Evolutionary conservation across 371 early-diverging fungal genomes (phyloP).

Genomic region (Mucor irregularis): DNA sequence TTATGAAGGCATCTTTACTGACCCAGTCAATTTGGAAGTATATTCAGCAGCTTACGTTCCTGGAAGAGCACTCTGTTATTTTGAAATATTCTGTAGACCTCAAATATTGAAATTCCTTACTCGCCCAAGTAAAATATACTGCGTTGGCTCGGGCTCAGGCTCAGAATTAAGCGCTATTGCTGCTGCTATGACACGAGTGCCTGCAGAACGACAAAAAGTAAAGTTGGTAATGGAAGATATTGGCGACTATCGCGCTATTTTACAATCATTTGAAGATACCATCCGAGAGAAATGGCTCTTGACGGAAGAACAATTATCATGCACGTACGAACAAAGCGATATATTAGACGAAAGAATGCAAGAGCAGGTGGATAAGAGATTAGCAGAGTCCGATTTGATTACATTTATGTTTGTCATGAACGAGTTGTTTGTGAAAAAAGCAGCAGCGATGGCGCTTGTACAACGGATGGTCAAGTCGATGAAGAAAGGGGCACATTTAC

Average conservation of each 20-base stretch:
- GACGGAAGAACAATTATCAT: constrained; percentile 29
- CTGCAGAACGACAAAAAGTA: constrained; percentile 48
- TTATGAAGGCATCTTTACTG: constrained; percentile 82
- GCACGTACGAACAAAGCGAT: constrained; percentile 44
- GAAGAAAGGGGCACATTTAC: constrained; percentile 68
- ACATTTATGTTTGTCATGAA: constrained; percentile 92
- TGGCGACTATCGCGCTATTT: constrained; percentile 60
- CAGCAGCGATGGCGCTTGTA: constrained; percentile 73
- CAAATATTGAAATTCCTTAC: constrained; percentile 53
- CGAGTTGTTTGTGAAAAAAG: constrained; percentile 83
- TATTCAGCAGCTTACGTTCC: constrained; percentile 89
- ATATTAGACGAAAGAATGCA: constrained; percentile 37
- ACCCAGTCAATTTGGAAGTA: constrained; percentile 68
- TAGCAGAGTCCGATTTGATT: constrained; percentile 68
- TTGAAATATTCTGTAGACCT: constrained; percentile 65
- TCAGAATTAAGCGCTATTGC: constrained; percentile 84
- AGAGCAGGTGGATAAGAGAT: constrained; percentile 32
- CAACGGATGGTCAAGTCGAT: constrained; percentile 64
- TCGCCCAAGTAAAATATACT: constrained; percentile 46
- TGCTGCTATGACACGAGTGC: constrained; percentile 67
- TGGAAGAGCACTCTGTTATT: constrained; percentile 85
- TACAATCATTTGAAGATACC: constrained; percentile 32
- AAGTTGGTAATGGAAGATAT: constrained; percentile 70
- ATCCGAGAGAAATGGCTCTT: constrained; percentile 38
- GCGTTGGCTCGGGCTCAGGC: constrained; percentile 86